phyloP scores from a whole-genome alignment of 129 eudicot genomes.

The Artemisia annua region DNA sequence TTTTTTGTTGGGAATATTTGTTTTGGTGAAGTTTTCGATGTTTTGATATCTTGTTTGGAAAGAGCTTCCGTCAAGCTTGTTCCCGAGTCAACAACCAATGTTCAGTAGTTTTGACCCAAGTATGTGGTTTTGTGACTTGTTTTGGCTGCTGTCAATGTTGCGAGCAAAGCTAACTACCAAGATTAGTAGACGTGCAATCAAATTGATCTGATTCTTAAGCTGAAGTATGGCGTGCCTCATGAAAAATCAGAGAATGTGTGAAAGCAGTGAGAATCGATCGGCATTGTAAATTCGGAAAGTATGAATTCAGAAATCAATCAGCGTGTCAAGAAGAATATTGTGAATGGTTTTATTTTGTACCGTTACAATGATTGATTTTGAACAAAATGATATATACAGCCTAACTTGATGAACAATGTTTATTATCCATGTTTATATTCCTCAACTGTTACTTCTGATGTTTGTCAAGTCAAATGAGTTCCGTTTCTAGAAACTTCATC shows the following conservation, averaged over 20 bases:
- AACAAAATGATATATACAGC: conserved; percentile 13
- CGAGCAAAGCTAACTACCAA: conserved; percentile 20
- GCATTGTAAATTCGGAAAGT: background rate
- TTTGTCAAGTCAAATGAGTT: conserved; percentile 11
- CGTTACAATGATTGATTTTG: conserved; percentile 1
- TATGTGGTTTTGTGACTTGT: conserved; percentile 66
- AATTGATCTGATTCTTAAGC: conserved; percentile 13
- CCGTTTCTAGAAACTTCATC: conserved; percentile 33
- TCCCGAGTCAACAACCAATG: conserved; percentile 62
- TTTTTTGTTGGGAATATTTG: no score
- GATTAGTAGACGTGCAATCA: background rate
- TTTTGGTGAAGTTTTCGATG: no score
- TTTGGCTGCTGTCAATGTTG: conserved; percentile 68
- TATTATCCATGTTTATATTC: conserved; percentile 21
- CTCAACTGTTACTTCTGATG: conserved; percentile 24
- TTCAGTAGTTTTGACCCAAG: conserved; percentile 58
- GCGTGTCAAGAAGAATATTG: background rate
- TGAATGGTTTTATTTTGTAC: conserved; percentile 8
- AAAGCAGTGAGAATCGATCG: conserved; percentile 5
- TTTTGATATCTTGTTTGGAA: no score
- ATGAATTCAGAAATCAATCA: background rate
- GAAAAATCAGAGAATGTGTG: conserved; percentile 6
- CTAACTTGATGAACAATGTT: background rate
- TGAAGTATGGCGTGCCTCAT: conserved; percentile 20
- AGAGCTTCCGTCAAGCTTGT: conserved; percentile 66